Base-by-base conservation (phyloP, 2,329 filamentous ascomycete genomes). In the Hypoxylon sp. region DNA sequence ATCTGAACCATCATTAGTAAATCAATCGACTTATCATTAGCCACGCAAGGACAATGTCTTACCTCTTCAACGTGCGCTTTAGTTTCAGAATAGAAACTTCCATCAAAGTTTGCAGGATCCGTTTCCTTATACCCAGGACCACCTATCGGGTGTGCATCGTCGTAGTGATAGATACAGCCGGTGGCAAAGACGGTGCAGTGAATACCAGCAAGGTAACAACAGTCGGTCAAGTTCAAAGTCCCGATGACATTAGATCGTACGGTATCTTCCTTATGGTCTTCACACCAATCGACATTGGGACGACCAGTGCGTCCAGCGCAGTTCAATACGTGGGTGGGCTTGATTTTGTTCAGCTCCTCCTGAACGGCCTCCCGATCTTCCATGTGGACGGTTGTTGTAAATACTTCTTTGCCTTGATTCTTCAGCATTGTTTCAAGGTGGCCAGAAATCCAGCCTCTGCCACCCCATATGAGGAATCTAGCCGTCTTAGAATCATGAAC, bases 281-380 rank as follows among this genome's bases (percentile, higher is more conserved):
- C 86, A 63, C 85, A 88, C 84, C 84, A 87, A 71, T 88, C 85
- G 67, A 87, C 83, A 59, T 88, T 88, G 56, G 84, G 84, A 16
- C 83, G 77, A 38, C 86, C 85, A 2, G 84, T 88, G 65, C 79
- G 83, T 54, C 84, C 85, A 36, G 85, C 85, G 53, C 79, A 82
- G 69, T 87, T 87, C 40, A 88, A 71, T 47, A 88, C 83, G 64
- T 87, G 83, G 3, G 83, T 87, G 15, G 85, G 86, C 69, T 81
- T 80, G 67, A 84, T 71, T 40, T 73, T 73, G 37, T 83, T 76
- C 17, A 88, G 75, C 66, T 82, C 79, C 34, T 74, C 72, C 43
- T 80, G 67, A 47, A 87, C 83, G 44, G 73, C 73, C 63, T 81
- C 77, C 56, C 81, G 76, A 63, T 86, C 75, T 68, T 88, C 81